phyloP scores from a whole-genome alignment of 2,329 filamentous ascomycete species.

The Ceratocystis lukuohia region DNA sequence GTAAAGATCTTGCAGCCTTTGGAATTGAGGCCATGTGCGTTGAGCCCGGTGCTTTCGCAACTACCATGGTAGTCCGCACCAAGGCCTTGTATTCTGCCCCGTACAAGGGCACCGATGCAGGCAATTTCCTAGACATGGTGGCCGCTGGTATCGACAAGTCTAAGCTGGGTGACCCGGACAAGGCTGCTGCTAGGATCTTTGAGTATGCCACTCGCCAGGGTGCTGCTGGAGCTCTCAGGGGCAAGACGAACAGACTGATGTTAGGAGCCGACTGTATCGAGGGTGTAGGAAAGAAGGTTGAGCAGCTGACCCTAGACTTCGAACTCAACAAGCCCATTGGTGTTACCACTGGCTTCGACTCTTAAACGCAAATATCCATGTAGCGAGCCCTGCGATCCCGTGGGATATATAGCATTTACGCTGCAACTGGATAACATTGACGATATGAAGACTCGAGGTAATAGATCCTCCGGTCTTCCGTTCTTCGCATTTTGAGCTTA shows the following conservation, averaged over 20 bases:
- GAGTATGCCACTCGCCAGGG: conserved; percentile 28
- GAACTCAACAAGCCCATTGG: conserved; percentile 6
- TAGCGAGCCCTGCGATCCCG: too few relatives aligned
- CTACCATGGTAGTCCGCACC: conserved; percentile 30
- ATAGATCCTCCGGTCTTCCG: too few relatives aligned
- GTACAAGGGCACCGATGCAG: conserved; percentile 25
- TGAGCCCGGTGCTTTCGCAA: conserved; percentile 43
- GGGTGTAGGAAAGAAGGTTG: conserved; percentile 24
- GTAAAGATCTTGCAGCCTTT: conserved; percentile 33
- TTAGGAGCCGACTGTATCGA: conserved; percentile 28
- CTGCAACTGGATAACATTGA: too few relatives aligned
- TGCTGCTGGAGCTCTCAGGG: conserved; percentile 22
- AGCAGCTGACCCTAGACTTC: conserved; percentile 16
- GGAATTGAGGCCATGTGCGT: conserved; percentile 32
- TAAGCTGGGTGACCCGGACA: conserved; percentile 30
- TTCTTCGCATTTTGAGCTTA: too few relatives aligned
- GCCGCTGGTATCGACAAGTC: conserved; percentile 25
- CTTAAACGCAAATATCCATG: not conserved
- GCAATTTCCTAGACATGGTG: conserved; percentile 22
- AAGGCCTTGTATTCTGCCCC: conserved; percentile 21
- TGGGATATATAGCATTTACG: too few relatives aligned
- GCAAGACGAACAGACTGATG: conserved; percentile 26
- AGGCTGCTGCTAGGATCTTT: conserved; percentile 28
- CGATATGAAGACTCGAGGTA: too few relatives aligned
- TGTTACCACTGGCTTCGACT: not conserved